Conservation (phyloP, 2,329 filamentous ascomycete species). For the Neocucurbitaria cava region DNA sequence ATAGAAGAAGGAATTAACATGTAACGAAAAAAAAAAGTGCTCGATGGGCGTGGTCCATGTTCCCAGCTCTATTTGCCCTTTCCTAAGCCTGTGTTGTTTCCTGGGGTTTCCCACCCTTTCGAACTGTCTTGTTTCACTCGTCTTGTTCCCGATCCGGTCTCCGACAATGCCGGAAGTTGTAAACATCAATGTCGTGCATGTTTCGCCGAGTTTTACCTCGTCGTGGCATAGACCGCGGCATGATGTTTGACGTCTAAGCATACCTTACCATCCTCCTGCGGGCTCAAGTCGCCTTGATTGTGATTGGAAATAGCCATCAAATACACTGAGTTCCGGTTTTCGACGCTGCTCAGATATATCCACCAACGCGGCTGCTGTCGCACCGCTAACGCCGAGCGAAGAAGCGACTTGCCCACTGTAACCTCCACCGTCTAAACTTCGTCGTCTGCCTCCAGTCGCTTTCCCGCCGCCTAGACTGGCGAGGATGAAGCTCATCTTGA, state of each 20-base stretch:
- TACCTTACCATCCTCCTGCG: constrained; percentile 27
- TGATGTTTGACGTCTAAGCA: background rate
- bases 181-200: constrained; percentile 12
- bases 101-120: background rate
- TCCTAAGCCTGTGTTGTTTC: background rate
- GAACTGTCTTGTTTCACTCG: constrained; percentile 10
- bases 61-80: background rate
- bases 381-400: constrained; percentile 23
- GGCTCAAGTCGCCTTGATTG: constrained; percentile 35
- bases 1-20: background rate
- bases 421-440: constrained; percentile 45
- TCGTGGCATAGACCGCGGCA: constrained; percentile 6
- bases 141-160: background rate
- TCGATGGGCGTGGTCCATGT: background rate
- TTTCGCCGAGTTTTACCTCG: constrained; percentile 21
- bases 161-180: background rate
- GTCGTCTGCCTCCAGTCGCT: constrained; percentile 32
- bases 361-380: constrained; percentile 17
- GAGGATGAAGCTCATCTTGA: constrained; percentile 44
- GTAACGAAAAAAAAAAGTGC: background rate
- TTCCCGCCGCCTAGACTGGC: constrained; percentile 38
- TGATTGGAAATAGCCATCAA: constrained; percentile 46
- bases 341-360: constrained; percentile 22
- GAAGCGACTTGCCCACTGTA: constrained; percentile 39
- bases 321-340: constrained; percentile 43